A percentile compares a stretch with the other conserved stretches of the same genome.
These are phyloP conservation scores for Orbilia oligospora DNA, from an alignment of 2,329 filamentous ascomycete species.

Conservation along the genomic window DNA sequence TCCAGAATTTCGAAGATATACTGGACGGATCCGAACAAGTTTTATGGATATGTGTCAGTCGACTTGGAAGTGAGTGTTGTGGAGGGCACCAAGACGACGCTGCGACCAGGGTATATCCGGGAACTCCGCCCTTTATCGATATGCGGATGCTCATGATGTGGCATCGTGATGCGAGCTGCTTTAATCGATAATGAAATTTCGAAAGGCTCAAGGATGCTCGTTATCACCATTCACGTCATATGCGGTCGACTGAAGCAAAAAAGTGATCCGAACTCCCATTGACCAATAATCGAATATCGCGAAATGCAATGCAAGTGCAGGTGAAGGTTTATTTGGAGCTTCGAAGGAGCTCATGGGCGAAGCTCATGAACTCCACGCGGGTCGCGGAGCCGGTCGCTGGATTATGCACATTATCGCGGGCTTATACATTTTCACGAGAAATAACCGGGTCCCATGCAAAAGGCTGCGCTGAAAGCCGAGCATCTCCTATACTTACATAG, in stretches of 20 bases:
- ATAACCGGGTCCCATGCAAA: slow-evolving; percentile 43
- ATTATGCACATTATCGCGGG: slow-evolving; percentile 34
- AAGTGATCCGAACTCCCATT: slow-evolving; percentile 24
- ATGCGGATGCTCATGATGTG: slow-evolving; percentile 22
- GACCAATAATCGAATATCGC: slow-evolving; percentile 26
- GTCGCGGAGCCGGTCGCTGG: slow-evolving; percentile 7
- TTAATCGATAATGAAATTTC: slow-evolving; percentile 39
- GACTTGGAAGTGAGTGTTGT: neutral
- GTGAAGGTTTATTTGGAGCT: slow-evolving; percentile 19
- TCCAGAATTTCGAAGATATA: neutral
- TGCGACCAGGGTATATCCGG: slow-evolving; percentile 39
- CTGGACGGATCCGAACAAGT: neutral
- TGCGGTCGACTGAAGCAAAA: slow-evolving; percentile 7
- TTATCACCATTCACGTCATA: slow-evolving; percentile 47
- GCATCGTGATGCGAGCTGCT: slow-evolving; percentile 38
- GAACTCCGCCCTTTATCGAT: slow-evolving; percentile 58
- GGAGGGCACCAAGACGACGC: slow-evolving; percentile 20
- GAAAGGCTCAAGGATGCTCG: neutral
- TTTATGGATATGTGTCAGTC: neutral
- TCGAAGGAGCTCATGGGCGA: slow-evolving; percentile 54
- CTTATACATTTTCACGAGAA: slow-evolving; percentile 41
- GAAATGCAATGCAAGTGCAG: slow-evolving; percentile 19
- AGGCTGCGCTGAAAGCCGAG: slow-evolving; percentile 7
- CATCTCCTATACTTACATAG: neutral
- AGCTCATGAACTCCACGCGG: slow-evolving; percentile 33